These are phyloP conservation scores for Kregervanrija delftensis DNA, from an alignment of 805 yeast genomes.

Conservation along the genomic window DNA sequence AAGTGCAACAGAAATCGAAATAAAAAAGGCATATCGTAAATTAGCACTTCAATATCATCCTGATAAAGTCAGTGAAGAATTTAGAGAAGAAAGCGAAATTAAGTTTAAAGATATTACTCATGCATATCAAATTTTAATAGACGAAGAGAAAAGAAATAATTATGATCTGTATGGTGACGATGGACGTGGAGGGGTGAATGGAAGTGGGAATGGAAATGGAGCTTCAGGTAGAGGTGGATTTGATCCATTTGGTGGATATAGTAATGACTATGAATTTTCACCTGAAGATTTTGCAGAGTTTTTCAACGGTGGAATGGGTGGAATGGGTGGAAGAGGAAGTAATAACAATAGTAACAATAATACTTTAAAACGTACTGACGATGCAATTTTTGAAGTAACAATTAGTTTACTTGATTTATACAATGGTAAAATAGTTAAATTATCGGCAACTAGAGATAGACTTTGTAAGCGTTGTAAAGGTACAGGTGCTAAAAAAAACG, in stretches of 20 bases:
- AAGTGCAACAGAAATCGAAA: conserved; percentile 53
- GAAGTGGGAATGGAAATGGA: conserved; percentile 26
- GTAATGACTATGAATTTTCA: conserved; percentile 36
- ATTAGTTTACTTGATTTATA: conserved; percentile 69
- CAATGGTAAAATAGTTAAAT: conserved; percentile 73
- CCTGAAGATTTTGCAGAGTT: conserved; percentile 77
- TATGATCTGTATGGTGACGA: conserved; percentile 41
- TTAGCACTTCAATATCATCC: conserved; percentile 84
- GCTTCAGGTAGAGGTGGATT: conserved; percentile 13
- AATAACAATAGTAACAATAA: background rate
- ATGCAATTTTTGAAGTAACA: conserved; percentile 59
- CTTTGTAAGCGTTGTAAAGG: conserved; percentile 74
- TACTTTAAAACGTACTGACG: conserved; percentile 39
- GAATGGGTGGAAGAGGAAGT: conserved; percentile 15
- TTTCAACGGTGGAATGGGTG: conserved; percentile 40
- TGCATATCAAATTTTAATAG: conserved; percentile 79
- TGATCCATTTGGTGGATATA: conserved; percentile 32
- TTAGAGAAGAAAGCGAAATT: conserved; percentile 62
- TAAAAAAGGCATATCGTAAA: conserved; percentile 77
- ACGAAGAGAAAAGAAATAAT: conserved; percentile 52
- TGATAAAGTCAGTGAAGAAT: conserved; percentile 54
- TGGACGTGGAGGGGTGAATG: conserved; percentile 17
- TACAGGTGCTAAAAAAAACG: conserved; percentile 60
- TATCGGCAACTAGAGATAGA: conserved; percentile 63
- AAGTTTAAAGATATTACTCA: conserved; percentile 77